Conservation (phyloP, 83 land plant species). For the Larix sibirica region DNA sequence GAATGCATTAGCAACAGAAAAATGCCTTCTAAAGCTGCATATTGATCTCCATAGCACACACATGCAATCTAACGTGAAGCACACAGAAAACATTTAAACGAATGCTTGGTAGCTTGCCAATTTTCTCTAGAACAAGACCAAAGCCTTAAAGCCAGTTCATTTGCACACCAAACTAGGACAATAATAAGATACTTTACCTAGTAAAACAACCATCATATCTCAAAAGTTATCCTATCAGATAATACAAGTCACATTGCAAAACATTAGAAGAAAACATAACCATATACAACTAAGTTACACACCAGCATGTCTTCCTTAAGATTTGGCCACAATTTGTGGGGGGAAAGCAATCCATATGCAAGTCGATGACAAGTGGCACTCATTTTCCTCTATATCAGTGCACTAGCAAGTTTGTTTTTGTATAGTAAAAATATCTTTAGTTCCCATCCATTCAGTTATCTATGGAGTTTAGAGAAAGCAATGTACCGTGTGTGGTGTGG, state of each 20-base stretch:
- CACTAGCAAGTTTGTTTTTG: neutral
- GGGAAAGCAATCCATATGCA: neutral
- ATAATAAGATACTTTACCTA: neutral
- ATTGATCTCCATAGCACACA: neutral
- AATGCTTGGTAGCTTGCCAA: neutral
- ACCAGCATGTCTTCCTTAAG: neutral
- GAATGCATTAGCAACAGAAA: neutral
- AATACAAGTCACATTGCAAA: neutral
- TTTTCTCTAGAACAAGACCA: neutral
- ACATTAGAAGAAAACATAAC: neutral
- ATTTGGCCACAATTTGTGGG: neutral
- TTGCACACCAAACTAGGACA: neutral
- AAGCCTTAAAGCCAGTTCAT: neutral
- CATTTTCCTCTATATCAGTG: neutral
- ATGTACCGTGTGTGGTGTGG: conserved; percentile 89
- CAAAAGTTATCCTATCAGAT: neutral
- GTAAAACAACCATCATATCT: neutral
- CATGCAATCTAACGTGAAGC: neutral
- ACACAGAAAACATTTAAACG: neutral
- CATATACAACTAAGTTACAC: neutral
- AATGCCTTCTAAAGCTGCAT: neutral
- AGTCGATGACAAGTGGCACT: neutral
- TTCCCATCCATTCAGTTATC: neutral
- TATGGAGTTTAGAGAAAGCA: conserved; percentile 2
- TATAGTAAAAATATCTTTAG: neutral